Evolutionary conservation across 2,329 filamentous ascomycete species (phyloP), one percentile per base, ranked within the genome.

Genomic region (Fusarium newnesense): DNA sequence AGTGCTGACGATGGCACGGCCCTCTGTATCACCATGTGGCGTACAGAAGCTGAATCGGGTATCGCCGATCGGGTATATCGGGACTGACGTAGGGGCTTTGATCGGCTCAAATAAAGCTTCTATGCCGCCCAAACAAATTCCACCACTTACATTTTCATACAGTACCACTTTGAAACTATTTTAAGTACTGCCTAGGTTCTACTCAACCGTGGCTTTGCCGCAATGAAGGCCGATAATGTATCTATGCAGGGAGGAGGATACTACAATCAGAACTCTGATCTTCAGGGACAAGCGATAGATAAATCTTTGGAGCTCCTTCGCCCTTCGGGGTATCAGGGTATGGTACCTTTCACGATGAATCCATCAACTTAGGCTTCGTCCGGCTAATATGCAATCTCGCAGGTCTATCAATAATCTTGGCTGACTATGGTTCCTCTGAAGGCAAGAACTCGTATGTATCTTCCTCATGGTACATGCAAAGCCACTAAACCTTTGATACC

Each of bases 311-410:
- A 26, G 13, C 19, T 50, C 1, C 18, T 58, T 3, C 2, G 2
- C 8, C 24, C 8, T 8, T 13, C 24, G 0, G 7, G 0, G 0
- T 2, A 28, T 24, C 7, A 2, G 1, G 24, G 42, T 37, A 37
- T 11, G 19, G 0, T 28, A 1, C 7, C 7, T 7, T 24, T 6
- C 5, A 7, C 9, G 2, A 7, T 56, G 4, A 4, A 2, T 12
- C 0, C 2, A 3, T 12, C 11, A 3, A 11, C 3, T 26, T 9
- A 2, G 6, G 12, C 1, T 24, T 44, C 21, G 0, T 24, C 7
- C 1, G 9, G 34, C 34, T 43, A 12, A 43, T 10, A 19, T 18
- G 2, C 4, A 26, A 18, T 11, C 5, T 18, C 18, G 9, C 2
- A 49, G 24, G 5, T 10, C 9, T 6, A 3, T 13, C 40, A 2